Base-by-base conservation (phyloP, 805 yeast genomes). In the Saturnispora ahearnii region DNA sequence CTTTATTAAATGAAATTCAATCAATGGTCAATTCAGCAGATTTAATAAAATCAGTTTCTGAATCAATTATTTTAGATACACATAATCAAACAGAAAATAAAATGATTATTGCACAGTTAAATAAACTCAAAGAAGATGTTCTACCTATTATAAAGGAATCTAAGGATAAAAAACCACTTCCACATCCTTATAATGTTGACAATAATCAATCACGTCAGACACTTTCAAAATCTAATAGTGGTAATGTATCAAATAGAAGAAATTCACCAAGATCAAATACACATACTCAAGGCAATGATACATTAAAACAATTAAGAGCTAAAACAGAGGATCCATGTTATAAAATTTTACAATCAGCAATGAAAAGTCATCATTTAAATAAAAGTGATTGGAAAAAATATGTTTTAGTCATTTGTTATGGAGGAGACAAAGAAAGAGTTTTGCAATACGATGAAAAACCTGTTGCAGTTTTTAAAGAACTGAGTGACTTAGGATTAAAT, bases 251-350 rank as follows among this genome's bases (percentile, higher is more conserved):
- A 28, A 28, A 36, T 11, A 28, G 30, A 12, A 31, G 34, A 45
- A 32, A 33, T 15, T 49, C 44, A 12, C 37, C 37, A 3, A 29
- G 33, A 18, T n/a, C 46, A 62, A 63, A 11, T 41, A 37, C 5
- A 75, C 18, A 31, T 34, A 18, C 18, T 28, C 32, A 6, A 9
- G 18, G 41, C 13, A 33, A 15, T 51, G 95, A 88, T 59, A 95
- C 96, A 0, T 72, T 88, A 56, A 86, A 87, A 58, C 93, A 87
- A 57, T 67, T 90, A 53, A 69, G 93, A 44, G 95, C 96, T 1
- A 84, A 91, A 7, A 81, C 87, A 26, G 96, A 89, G 49, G 98
- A 91, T 59, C 89, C 96, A 2, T 89, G 96, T 63, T 81, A 84
- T 58, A 86, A 86, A 63, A 84, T 91, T 22, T 69, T 93, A 44